Base-by-base conservation (phyloP, 2,329 filamentous ascomycete genomes). In the Ceratocystis ficicola region DNA sequence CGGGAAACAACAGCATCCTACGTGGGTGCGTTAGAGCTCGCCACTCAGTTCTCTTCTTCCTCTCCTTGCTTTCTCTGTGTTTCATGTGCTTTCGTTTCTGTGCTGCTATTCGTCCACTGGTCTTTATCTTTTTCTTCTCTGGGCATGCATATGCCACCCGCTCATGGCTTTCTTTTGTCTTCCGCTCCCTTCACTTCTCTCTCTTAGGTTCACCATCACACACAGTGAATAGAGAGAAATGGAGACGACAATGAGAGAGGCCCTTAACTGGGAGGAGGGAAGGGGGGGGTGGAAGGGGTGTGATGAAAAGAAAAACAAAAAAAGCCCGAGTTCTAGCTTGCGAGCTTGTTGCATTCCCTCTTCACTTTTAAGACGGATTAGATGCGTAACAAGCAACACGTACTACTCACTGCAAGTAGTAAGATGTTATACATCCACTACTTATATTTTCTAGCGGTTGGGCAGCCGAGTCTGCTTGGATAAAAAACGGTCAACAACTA, bases 141-240 rank as follows among this genome's bases (percentile, higher is more conserved):
- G 17, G 46, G 46, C 55, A 59, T 59, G 55, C 55, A 59, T 59
- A 20, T 59, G 55, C 22, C 55, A 59, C 55, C 20, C 22, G n/a
- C 12, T 59, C 55, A 36, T 59, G 15, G 17, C 28, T 30, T 32
- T 52, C 48, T 28, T 15, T 25, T 28, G 8, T 28, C 20, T n/a
- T 52, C 48, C 20, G 46, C 20, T 15, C 46, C 20, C 5, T 48
- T 20, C 15, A 6, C 44, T 48, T 48, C 46, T 5, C 46, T 48
- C n/a, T 48, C 48, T 28, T 25, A 25, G 25, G 6, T 5, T 10
- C 20, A 6, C 25, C 17, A 25, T 28, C 48, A 28, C 48, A 28
- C 25, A 10, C 22, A 25, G 48, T 12, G 5, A 7, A 52, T 12
- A 52, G 20, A 52, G 8, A 20, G n/a, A 12, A 41, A 41, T 15